Evolutionary conservation across 345 rosid species (phyloP), one percentile per base, ranked within the genome.

Genomic region (Euphorbia pulcherrima): DNA sequence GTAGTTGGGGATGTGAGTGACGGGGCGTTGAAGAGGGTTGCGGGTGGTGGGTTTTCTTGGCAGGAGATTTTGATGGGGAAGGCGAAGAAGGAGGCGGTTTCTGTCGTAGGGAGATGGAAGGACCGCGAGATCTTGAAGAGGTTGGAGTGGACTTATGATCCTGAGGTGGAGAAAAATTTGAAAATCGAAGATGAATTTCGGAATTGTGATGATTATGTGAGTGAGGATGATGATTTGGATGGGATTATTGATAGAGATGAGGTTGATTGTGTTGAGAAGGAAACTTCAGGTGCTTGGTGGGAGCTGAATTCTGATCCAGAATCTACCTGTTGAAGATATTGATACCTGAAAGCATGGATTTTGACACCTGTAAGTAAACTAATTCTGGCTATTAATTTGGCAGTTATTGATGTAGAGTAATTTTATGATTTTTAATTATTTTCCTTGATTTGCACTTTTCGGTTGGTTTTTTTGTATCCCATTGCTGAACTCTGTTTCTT

Each of bases 1-100:
- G n/a, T n/a, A n/a, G n/a, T n/a, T n/a, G n/a, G n/a, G n/a, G n/a
- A n/a, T n/a, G n/a, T n/a, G n/a, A n/a, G n/a, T n/a, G n/a, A n/a
- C n/a, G n/a, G 90, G 16, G 81, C 76, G 3, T 71, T 92, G 86
- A 87, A 87, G 78, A 83, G 98, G 64, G 81, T 81, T 53, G 97
- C 95, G 20, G 97, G 90, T 79, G 80, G 83, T 29, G 78, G 78
- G 72, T 90, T 87, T 78, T 85, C 92, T 1, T 90, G 97, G 98
- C 85, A 76, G 73, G 98, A 90, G 53, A 84, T 92, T 53, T 74
- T 83, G 70, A 83, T 76, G 88, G 97, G 96, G 47, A 90, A 92
- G 78, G 97, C 92, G 40, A 90, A 81, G 90, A 86, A 90, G 71
- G 97, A 92, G 47, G 93, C 90, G 0, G 80, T 70, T 17, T 78